Conservation (phyloP, 305 asterid species). For the Rubia peregrina region DNA sequence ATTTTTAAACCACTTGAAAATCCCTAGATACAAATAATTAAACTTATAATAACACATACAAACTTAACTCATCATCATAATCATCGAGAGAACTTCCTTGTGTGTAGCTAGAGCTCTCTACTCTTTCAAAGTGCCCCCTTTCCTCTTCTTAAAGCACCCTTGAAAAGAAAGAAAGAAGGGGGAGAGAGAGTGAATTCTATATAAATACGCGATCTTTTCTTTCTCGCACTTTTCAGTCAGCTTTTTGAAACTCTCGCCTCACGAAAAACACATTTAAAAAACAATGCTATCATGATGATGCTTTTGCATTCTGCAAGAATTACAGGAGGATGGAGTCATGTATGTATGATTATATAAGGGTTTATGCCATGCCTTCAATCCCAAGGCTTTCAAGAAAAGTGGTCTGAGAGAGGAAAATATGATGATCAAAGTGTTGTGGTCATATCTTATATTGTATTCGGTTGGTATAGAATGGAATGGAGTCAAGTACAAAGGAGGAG, state of each 20-base stretch:
- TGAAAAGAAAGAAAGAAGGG: constrained; percentile 49
- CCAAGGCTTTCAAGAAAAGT: constrained; percentile 68
- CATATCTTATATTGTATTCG: constrained; percentile 22
- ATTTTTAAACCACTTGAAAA: constrained; percentile 46
- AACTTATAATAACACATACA: constrained; percentile 12
- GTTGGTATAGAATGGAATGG: too few relatives aligned
- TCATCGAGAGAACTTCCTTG: background rate
- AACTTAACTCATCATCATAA: constrained; percentile 11
- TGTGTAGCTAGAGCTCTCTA: constrained; percentile 25
- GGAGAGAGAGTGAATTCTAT: constrained; percentile 4
- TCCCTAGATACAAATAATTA: constrained; percentile 60
- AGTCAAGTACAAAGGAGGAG: too few relatives aligned
- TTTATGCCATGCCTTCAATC: constrained; percentile 47
- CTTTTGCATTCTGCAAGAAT: constrained; percentile 27
- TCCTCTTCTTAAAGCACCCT: constrained; percentile 66
- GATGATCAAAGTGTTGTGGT: constrained; percentile 19
- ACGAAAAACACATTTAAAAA: constrained; percentile 19
- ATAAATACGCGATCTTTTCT: constrained; percentile 7
- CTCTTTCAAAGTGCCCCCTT: constrained; percentile 42
- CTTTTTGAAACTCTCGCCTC: constrained; percentile 33
- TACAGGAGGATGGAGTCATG: constrained; percentile 30
- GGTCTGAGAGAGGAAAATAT: constrained; percentile 37
- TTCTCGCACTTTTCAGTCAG: constrained; percentile 19
- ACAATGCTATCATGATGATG: constrained; percentile 12
- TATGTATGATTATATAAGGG: background rate